Conservation (phyloP, 2,329 filamentous ascomycete genomes). For the Grosmannia clavigera region DNA sequence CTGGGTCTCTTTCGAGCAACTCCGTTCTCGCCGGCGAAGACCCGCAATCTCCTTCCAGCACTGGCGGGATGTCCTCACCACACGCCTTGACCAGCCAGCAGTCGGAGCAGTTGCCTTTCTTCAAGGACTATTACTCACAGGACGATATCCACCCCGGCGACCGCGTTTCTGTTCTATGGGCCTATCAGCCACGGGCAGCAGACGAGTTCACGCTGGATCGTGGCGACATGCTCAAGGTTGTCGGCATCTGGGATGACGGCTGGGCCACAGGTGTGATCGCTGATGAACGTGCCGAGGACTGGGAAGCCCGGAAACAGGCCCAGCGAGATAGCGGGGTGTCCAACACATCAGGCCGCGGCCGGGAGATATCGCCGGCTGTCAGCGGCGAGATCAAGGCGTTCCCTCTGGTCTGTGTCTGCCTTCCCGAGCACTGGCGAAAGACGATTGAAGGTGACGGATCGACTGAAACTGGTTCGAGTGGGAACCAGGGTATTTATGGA, state of each 20-base stretch:
- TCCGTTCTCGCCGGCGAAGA: conserved; percentile 63
- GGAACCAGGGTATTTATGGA: conserved; percentile 17
- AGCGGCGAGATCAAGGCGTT: conserved; percentile 92
- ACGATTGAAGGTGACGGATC: conserved; percentile 84
- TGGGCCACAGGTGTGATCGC: conserved; percentile 91
- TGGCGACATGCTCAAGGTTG: conserved; percentile 95
- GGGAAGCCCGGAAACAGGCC: conserved; percentile 61
- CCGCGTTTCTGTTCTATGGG: conserved; percentile 85
- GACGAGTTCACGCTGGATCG: conserved; percentile 91
- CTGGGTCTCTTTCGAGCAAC: conserved; percentile 79
- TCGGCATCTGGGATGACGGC: conserved; percentile 98
- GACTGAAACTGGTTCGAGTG: conserved; percentile 47
- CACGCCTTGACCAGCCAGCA: conserved; percentile 76
- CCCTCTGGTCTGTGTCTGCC: conserved; percentile 88
- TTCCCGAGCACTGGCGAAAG: conserved; percentile 92
- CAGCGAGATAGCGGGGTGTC: conserved; percentile 93
- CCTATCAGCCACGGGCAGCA: conserved; percentile 83
- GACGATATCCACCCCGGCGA: conserved; percentile 92
- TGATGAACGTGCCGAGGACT: conserved; percentile 75
- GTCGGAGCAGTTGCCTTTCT: conserved; percentile 88
- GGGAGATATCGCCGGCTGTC: conserved; percentile 48
- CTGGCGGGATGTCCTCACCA: conserved; percentile 68
- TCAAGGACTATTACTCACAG: conserved; percentile 97
- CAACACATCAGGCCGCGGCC: conserved; percentile 52
- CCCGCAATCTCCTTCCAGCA: conserved; percentile 61